phyloP scores from a whole-genome alignment of 1,284 basidiomycete species.

The Cryptococcus neoformans region DNA sequence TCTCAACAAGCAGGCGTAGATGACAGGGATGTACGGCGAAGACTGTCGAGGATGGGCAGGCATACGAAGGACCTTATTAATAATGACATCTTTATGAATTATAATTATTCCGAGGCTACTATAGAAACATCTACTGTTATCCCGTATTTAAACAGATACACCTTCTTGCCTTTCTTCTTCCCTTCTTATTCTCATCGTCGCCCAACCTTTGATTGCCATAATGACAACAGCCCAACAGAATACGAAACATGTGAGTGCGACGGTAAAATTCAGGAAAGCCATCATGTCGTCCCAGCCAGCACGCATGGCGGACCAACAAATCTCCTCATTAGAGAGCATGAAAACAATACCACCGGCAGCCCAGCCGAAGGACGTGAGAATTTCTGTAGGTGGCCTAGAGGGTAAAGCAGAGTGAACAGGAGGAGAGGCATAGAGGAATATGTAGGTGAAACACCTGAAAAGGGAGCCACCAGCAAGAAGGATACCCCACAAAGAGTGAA shows the following conservation, averaged over 20 bases:
- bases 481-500: conserved; percentile 89
- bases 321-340: conserved; percentile 86
- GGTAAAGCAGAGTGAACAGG: conserved; percentile 65
- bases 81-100: no score
- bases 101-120: not conserved
- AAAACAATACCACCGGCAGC: conserved; percentile 83
- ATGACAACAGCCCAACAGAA: conserved; percentile 74
- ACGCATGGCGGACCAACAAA: conserved; percentile 89
- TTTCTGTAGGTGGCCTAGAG: conserved; percentile 91
- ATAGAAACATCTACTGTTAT: not conserved
- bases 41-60: no score
- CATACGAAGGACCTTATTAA: no score
- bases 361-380: conserved; percentile 80
- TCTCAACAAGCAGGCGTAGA: no score
- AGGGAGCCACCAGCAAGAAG: conserved; percentile 71
- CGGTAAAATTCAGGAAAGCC: conserved; percentile 47
- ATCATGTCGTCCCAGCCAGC: conserved; percentile 75
- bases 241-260: conserved; percentile 75
- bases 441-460: conserved; percentile 68
- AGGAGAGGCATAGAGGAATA: conserved; percentile 81
- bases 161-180: conserved; percentile 3
- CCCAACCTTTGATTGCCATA: conserved; percentile 74
- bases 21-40: no score
- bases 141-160: not conserved
- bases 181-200: conserved; percentile 20